Base-by-base conservation (phyloP, 2,329 filamentous ascomycete genomes). In the Colletotrichum sp. region DNA sequence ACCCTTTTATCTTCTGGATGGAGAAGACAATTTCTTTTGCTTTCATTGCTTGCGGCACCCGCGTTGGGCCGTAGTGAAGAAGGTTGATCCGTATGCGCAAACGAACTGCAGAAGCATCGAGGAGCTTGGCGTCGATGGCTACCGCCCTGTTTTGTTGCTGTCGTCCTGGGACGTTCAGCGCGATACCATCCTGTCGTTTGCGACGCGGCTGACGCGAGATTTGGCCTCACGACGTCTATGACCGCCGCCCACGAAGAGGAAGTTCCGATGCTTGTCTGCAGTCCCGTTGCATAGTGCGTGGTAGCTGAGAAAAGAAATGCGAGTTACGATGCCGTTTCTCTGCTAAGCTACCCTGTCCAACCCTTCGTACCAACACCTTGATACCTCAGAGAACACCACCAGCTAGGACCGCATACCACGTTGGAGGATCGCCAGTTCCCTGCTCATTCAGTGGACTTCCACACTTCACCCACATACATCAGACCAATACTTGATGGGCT, bases 1-100 rank as follows among this genome's bases (percentile, higher is more conserved):
- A 89, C 81, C 82, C 39, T 66, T 70, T 81, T 79, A 79, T 75
- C 81, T 80, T 85, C 80, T 80, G 78, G 77, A 83, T 80, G 84
- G 79, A 81, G 64, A 62, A 43, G n/a, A n/a, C 58, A n/a, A 27
- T 67, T 55, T 70, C 69, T 76, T 78, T 78, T 52, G 79, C 88
- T 90, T 91, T 91, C 89, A 87, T 91, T 87, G 82, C 86, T 81
- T 71, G 81, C 84, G 83, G 79, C 84, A 84, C 86, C 83, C 85
- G 8, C 28, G 58, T 27, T 32, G 77, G 81, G 84, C 80, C 83
- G 85, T 82, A 83, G 85, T 83, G 86, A 89, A 83, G 90, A 90
- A 91, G 89, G 88, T 82, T 22, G 43, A 13, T 52, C 12, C 10
- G 10, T 8, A 22, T 13, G 5, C 5, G 9, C 18, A n/a, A 4